Evolutionary conservation across 2,329 filamentous ascomycete genomes (phyloP).

Genomic region (Aspergillus tubingensis): DNA sequence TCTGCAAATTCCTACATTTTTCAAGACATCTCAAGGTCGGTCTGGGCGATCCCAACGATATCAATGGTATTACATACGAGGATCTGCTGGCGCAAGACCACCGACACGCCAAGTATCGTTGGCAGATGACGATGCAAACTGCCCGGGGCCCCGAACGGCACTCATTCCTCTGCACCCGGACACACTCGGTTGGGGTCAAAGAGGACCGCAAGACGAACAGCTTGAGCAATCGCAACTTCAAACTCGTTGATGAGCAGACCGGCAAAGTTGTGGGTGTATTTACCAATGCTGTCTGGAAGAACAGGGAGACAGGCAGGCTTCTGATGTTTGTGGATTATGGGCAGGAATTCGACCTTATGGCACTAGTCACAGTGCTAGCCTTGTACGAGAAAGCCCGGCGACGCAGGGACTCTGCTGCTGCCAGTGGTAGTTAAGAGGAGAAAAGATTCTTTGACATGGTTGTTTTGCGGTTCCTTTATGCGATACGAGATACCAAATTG

Average conservation of each 20-base stretch:
- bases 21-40: constrained; percentile 36
- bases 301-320: constrained; percentile 35
- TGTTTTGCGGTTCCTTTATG: neutral
- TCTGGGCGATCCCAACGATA: constrained; percentile 31
- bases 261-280: constrained; percentile 35
- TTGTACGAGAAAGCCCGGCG: constrained; percentile 30
- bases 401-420: constrained; percentile 10
- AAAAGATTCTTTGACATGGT: neutral
- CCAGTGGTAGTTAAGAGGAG: constrained; percentile 15
- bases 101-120: constrained; percentile 29
- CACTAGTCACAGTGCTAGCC: constrained; percentile 29
- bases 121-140: constrained; percentile 26
- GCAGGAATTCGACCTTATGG: constrained; percentile 32
- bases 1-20: constrained; percentile 37
- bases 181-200: constrained; percentile 29
- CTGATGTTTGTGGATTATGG: constrained; percentile 31
- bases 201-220: constrained; percentile 23
- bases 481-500: neutral
- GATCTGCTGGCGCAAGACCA: constrained; percentile 30
- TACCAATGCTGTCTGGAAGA: constrained; percentile 31
- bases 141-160: constrained; percentile 14
- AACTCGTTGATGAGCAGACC: constrained; percentile 36
- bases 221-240: constrained; percentile 31
- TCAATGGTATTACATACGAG: constrained; percentile 32
- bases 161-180: constrained; percentile 38